A percentile compares a stretch with the other conserved stretches of the same genome.
Conservation (phyloP, 1,284 basidiomycete species). For the Sporisorium sorghi region DNA sequence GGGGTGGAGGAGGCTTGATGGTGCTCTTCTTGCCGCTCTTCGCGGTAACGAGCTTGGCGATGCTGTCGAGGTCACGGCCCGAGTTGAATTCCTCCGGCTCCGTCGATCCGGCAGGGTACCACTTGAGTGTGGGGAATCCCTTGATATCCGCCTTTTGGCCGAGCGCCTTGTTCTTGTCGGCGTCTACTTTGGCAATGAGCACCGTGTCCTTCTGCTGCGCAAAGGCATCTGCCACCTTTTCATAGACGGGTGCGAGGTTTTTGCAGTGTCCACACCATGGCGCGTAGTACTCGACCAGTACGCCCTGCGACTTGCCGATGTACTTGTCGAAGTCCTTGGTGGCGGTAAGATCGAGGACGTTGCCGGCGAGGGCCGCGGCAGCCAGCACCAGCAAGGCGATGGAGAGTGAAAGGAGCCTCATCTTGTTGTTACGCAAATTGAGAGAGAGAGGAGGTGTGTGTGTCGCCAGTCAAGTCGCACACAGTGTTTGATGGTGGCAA, state of each 20-base stretch:
- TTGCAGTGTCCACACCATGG: conserved; percentile 71
- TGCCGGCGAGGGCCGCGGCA: conserved; percentile 44
- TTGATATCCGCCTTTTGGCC: conserved; percentile 78
- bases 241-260: conserved; percentile 87
- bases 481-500: conserved; percentile 7
- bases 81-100: conserved; percentile 79
- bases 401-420: conserved; percentile 35
- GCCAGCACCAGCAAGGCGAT: conserved; percentile 39
- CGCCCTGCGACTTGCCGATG: conserved; percentile 57
- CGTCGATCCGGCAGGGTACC: conserved; percentile 77
- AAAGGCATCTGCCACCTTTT: conserved; percentile 88
- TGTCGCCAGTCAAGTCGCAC: conserved; percentile 16
- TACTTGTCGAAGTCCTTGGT: conserved; percentile 58
- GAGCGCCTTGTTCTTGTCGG: conserved; percentile 83
- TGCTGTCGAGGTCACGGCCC: conserved; percentile 82
- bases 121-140: conserved; percentile 91
- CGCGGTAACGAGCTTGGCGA: conserved; percentile 79
- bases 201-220: conserved; percentile 79
- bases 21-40: conserved; percentile 84
- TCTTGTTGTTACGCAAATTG: too few species aligned
- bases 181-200: conserved; percentile 90
- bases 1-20: conserved; percentile 84
- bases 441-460: background rate
- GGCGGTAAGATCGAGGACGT: conserved; percentile 64
- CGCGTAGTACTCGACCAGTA: conserved; percentile 66